phyloP scores from a whole-genome alignment of 306 rosid species.

The Cotoneaster glaucophyllus region DNA sequence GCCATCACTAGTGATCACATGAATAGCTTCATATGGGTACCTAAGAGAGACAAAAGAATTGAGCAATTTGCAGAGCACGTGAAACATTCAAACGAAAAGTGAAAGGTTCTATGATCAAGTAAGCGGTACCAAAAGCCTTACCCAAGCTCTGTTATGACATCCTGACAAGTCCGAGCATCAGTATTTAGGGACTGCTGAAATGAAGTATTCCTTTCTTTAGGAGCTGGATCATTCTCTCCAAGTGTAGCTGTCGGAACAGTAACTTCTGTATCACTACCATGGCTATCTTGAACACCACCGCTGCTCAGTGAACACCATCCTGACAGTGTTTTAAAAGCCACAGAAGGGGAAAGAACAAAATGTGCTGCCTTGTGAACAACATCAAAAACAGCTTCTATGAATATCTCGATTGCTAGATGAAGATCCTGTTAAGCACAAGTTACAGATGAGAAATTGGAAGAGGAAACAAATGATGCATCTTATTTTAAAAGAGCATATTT shows the following conservation, averaged over 20 bases:
- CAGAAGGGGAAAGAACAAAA: slow-evolving; percentile 69
- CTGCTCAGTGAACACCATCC: slow-evolving; percentile 33
- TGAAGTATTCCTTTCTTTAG: slow-evolving; percentile 32
- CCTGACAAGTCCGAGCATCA: slow-evolving; percentile 90
- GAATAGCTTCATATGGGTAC: slow-evolving; percentile 90
- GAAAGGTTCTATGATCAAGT: slow-evolving; percentile 7
- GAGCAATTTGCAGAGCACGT: slow-evolving; percentile 10
- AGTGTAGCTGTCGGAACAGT: slow-evolving; percentile 36
- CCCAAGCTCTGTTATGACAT: slow-evolving; percentile 96
- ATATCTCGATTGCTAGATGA: slow-evolving; percentile 70
- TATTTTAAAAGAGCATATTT: neutral
- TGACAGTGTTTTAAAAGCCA: slow-evolving; percentile 35
- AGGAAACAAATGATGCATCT: neutral
- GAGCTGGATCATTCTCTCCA: slow-evolving; percentile 51
- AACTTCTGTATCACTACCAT: slow-evolving; percentile 15
- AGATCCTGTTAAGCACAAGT: slow-evolving; percentile 59
- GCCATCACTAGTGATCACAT: slow-evolving; percentile 78
- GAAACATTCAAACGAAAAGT: neutral
- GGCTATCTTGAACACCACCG: slow-evolving; percentile 17
- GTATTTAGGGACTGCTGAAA: slow-evolving; percentile 67
- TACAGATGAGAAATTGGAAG: neutral
- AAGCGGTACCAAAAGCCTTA: slow-evolving; percentile 20
- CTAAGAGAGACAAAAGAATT: slow-evolving; percentile 29
- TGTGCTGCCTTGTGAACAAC: slow-evolving; percentile 63
- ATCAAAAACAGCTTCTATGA: slow-evolving; percentile 74